Evolutionary conservation across 2,329 filamentous ascomycete genomes (phyloP), one percentile per base, ranked within the genome.

Genomic region (Penicillium sp.): DNA sequence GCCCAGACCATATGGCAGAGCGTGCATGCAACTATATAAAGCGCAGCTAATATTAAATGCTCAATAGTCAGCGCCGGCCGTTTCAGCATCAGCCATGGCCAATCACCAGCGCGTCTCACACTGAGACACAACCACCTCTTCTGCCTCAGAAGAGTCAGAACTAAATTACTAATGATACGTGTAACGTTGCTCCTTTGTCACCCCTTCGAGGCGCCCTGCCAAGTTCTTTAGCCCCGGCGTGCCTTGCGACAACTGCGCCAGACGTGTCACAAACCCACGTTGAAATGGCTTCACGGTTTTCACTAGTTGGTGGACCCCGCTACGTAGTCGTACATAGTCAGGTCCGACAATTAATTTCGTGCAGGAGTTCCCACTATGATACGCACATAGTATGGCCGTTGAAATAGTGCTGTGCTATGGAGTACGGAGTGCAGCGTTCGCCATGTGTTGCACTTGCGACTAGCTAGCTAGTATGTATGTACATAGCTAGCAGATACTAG

Each of bases 191-290:
- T 14, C 24, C 45, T 47, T 53, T 43, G 20, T 21, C 21, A 46
- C 45, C 50, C 42, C 38, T 46, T 24, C 40, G 2, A 45, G 20
- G 49, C 33, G 5, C 8, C 16, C 35, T 5, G 12, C 21, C 24
- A 21, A 30, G 33, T 18, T 45, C 23, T 40, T 40, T 40, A 40
- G 35, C 8, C 33, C 16, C 16, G 12, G n/a, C n/a, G 11, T 18
- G 4, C 35, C 11, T 28, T 40, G 35, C n/a, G 40, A 43, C 40
- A 43, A 21, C 20, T 21, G 45, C 33, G 28, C 24, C 2, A 23
- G 50, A 51, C 28, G 51, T 54, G 56, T 58, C 45, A 50, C 56
- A 54, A 54, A 49, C 30, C 45, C 56, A 50, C 51, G 55, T 49
- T 57, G 45, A 24, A 43, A 16, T 18, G 3, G 47, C 28, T 21